Evolutionary conservation across 2,329 filamentous ascomycete genomes (phyloP), one percentile per base, ranked within the genome.

Genomic region (Beauveria pseudobassiana): DNA sequence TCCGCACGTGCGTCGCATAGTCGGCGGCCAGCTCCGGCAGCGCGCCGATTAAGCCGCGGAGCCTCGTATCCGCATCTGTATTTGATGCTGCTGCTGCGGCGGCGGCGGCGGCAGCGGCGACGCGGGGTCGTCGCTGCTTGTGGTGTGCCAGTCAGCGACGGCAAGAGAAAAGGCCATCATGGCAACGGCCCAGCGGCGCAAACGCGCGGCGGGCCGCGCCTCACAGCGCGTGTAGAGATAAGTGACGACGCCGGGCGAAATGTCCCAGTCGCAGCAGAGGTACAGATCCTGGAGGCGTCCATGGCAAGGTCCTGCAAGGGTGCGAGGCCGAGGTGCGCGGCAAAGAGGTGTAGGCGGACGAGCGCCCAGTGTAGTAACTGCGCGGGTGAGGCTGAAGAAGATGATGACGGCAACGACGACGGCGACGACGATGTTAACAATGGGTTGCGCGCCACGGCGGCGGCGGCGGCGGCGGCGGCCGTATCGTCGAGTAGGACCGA

Each of bases 261-360:
- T 79, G 66, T 84, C 80, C 82, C 82, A 85, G 74, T 85, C 80
- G 68, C 79, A 78, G 16, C 78, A 77, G 45, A 86, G 79, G 68
- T 85, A 84, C 18, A 86, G 71, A 66, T 86, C 83, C 69, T 85
- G 83, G 20, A 85, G 71, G 79, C 78, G 65, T 86, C 83, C 77
- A 85, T 84, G 68, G 81, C 77, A 20, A 77, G 71, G 69, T 86
- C 83, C 67, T 86, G 83, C 9, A 85, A 75, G 9, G 75, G 74
- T 30, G 77, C 71, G 3, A 84, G 72, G 54, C 76, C 76, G 65
- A 83, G 77, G 59, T 76, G 73, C 3, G 82, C 78, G 49, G 82
- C 83, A 70, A 85, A 85, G 57, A 86, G 75, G 67, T 86, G 83
- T 14, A 85, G 74, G 42, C 78, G 78, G 59, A 85, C 79, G 7